These are phyloP conservation scores for Trichoderma sp. DNA, from an alignment of 2,329 filamentous ascomycete species.

Conservation along the genomic window DNA sequence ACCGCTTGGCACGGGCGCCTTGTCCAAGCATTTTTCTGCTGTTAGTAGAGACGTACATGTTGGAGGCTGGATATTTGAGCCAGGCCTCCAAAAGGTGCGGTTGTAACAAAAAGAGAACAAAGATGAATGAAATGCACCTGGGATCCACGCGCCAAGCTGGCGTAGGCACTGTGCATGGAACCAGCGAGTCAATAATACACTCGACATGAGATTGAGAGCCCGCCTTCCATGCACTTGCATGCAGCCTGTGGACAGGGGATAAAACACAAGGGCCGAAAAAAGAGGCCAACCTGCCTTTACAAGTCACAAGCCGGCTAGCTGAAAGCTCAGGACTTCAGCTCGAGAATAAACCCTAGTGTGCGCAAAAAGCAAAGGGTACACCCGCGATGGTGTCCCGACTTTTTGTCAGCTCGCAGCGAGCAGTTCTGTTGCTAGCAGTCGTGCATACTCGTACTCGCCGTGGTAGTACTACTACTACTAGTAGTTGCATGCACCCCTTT, in stretches of 20 bases:
- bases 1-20: neutral
- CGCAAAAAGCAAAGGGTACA: neutral
- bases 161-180: neutral
- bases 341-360: neutral
- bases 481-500: neutral
- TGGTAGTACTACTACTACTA: too few relatives aligned
- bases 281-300: neutral
- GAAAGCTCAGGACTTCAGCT: neutral
- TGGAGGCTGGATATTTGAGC: neutral
- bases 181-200: slow-evolving; percentile 1
- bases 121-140: neutral
- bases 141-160: neutral
- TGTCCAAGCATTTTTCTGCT: neutral
- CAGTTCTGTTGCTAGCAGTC: neutral
- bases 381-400: neutral
- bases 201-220: neutral
- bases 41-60: neutral
- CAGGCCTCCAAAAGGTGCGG: neutral
- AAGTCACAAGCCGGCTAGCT: neutral
- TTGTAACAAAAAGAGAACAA: slow-evolving; percentile 5
- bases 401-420: neutral
- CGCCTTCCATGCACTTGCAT: neutral
- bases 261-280: neutral
- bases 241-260: neutral
- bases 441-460: neutral